Percentiles rank a stretch among this genome's conserved stretches.
Conservation (phyloP, 1,139 yeast species). For the Pichia kudriavzevii region DNA sequence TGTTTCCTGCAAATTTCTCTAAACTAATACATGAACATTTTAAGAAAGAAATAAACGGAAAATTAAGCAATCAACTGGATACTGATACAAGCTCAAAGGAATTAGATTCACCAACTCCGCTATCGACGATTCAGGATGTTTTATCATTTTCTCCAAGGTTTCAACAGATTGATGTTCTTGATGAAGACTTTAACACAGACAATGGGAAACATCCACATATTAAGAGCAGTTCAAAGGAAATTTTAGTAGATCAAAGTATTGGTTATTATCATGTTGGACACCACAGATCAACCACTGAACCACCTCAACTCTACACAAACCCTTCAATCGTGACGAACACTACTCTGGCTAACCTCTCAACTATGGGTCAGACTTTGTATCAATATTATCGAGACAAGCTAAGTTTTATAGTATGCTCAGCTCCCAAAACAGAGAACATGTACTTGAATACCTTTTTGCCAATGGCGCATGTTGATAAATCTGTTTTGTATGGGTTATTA, state of each 20-base stretch:
- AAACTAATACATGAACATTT: slow-evolving; percentile 20
- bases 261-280: too few species aligned
- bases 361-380: slow-evolving; percentile 44
- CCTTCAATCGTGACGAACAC: slow-evolving; percentile 26
- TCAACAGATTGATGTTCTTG: not conserved
- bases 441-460: slow-evolving; percentile 71
- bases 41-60: slow-evolving; percentile 13
- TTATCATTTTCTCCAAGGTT: slow-evolving; percentile 14
- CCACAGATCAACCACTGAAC: too few species aligned
- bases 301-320: slow-evolving; percentile 18
- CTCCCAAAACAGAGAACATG: slow-evolving; percentile 59
- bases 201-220: not conserved
- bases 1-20: slow-evolving; percentile 22
- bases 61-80: too few species aligned
- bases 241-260: not conserved
- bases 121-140: slow-evolving; percentile 13
- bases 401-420: slow-evolving; percentile 53
- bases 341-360: slow-evolving; percentile 30
- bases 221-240: not conserved
- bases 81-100: too few species aligned
- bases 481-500: slow-evolving; percentile 60
- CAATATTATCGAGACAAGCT: slow-evolving; percentile 59
- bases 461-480: slow-evolving; percentile 61
- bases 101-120: not conserved
- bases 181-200: not conserved